Conservation (phyloP, 75 land plant species). For the Picea glauca region DNA sequence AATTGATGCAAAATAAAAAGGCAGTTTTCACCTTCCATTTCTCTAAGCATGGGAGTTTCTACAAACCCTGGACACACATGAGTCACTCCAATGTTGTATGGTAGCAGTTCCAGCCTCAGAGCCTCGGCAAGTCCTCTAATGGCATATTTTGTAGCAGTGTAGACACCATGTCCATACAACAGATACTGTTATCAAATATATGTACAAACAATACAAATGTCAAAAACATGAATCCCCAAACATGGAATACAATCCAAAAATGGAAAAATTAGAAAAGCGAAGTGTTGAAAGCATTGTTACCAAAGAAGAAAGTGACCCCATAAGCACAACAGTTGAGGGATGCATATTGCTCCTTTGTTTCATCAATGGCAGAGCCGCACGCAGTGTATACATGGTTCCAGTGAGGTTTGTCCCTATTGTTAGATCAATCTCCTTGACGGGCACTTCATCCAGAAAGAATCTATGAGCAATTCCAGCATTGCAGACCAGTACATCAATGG, state of each 20-base stretch:
- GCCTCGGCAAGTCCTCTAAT: slow-evolving; percentile 26
- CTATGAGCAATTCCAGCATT: slow-evolving; percentile 13
- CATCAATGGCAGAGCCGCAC: slow-evolving; percentile 15
- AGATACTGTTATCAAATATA: too few species aligned
- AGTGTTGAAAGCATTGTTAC: background rate
- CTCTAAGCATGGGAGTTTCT: slow-evolving; percentile 28
- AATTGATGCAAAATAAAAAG: background rate
- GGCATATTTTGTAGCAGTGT: slow-evolving; percentile 35
- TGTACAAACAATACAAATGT: too few species aligned
- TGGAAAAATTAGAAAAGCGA: too few species aligned
- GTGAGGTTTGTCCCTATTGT: slow-evolving; percentile 12
- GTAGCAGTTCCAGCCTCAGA: slow-evolving; percentile 26
- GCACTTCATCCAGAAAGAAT: slow-evolving; percentile 14
- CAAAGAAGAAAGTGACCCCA: slow-evolving; percentile 18
- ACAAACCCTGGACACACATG: slow-evolving; percentile 31
- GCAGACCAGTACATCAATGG: slow-evolving; percentile 24
- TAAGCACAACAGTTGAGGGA: slow-evolving; percentile 15
- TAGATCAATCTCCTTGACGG: slow-evolving; percentile 10
- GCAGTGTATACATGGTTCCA: slow-evolving; percentile 17
- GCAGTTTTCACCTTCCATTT: background rate
- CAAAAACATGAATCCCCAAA: too few species aligned
- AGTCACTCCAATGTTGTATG: slow-evolving; percentile 24
- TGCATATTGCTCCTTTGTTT: slow-evolving; percentile 6
- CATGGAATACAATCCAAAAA: too few species aligned
- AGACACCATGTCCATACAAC: slow-evolving; percentile 5